A percentile compares a stretch with the other conserved stretches of the same genome.
Conservation (phyloP, 768 basidiomycete species). For the Leccinum subtestaceum region DNA sequence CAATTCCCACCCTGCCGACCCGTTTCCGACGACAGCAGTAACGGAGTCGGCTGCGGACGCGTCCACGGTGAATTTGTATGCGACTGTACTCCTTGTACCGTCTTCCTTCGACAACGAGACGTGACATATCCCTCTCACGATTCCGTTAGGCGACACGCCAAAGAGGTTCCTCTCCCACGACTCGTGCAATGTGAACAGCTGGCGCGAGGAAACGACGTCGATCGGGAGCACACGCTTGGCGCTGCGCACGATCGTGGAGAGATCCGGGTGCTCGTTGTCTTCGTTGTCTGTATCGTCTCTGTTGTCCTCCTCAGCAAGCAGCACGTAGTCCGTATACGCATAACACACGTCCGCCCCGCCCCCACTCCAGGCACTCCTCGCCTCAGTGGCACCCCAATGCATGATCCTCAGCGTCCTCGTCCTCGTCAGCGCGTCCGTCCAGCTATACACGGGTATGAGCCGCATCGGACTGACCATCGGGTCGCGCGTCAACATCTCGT, state of each 20-base stretch:
- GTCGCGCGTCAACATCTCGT: conserved; percentile 9
- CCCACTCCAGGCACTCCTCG: too few relatives aligned
- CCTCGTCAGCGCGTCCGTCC: conserved; percentile 3
- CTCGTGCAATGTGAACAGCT: conserved; percentile 8
- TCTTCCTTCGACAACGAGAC: background rate
- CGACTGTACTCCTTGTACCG: background rate
- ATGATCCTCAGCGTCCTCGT: conserved; percentile 22
- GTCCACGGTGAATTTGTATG: conserved; percentile 17
- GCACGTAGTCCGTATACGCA: conserved; percentile 15
- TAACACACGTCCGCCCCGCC: background rate
- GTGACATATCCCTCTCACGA: conserved; percentile 10
- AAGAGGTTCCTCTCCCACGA: too few relatives aligned
- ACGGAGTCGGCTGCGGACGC: conserved; percentile 6
- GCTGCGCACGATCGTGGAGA: conserved; percentile 8
- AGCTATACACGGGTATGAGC: conserved; percentile 12
- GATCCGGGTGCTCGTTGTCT: too few relatives aligned
- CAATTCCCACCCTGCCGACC: conserved; percentile 2
- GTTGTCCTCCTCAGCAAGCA: background rate
- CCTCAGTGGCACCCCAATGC: background rate
- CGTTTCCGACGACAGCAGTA: conserved; percentile 9
- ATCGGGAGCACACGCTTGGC: conserved; percentile 7
- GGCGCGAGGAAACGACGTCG: conserved; percentile 1
- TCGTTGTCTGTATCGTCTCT: background rate
- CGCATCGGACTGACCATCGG: background rate
- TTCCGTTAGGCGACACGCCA: conserved; percentile 12